Base-by-base conservation (phyloP, 129 eudicot genomes). In the Arctium minus region DNA sequence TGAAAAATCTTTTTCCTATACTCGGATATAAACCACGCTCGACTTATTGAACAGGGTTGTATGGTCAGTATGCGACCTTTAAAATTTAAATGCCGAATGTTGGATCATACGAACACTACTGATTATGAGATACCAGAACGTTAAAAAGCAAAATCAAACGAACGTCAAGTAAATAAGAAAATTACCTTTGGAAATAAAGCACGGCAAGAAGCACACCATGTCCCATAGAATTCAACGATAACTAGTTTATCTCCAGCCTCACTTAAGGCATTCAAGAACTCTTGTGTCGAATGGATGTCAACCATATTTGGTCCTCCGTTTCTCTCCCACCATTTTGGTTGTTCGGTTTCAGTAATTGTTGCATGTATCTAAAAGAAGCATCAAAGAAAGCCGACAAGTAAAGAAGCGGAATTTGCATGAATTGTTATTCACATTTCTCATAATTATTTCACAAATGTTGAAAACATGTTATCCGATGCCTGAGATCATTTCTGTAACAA, bases 281-380 rank as follows among this genome's bases (percentile, higher is more conserved):
- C 99, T 78, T 90, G 88, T 42, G 97, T 92, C 2, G 98, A 94
- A 85, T 94, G 97, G 70, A 94, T 94, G 75, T 94, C 98, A 9
- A 94, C 76, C 98, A 94, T 94, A 83, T 96, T 96, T 36, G 99
- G 99, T 75, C 97, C 99, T 1, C 93, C 94, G 65, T 83, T 93
- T 87, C 73, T 93, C 86, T 96, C 98, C 99, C 98, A 96, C 99
- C 99, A 96, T 81, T 96, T 96, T 76, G 99, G 99, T 78, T 85
- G 95, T 73, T 96, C 94, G 31, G 95, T 91, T 89, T 93, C 95
- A 17, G 98, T 88, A 82, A 93, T 85, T 67, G 86, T 82, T 71
- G 99, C 98, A 32, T 86, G 90, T 82, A 91, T 83, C 99, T 96
- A 60, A 79, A 75, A 73, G 13, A 37, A 40, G 27, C 35, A 71